Conservation (phyloP, 2,329 filamentous ascomycete genomes). For the Fusarium liriodendri region DNA sequence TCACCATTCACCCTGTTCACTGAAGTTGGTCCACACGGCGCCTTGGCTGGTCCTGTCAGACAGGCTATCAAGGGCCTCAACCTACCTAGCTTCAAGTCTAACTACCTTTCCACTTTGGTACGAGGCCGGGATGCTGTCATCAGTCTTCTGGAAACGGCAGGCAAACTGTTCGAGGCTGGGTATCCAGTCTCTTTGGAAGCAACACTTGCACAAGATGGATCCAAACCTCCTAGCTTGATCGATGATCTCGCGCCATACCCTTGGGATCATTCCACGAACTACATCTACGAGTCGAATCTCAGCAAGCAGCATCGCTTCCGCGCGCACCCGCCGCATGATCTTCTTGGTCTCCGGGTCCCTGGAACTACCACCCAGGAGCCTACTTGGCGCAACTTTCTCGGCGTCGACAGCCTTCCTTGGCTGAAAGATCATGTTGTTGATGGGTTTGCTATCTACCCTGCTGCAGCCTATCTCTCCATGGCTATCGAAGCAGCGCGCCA, state of each 20-base stretch:
- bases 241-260: constrained; percentile 51
- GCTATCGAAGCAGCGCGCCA: constrained; percentile 34
- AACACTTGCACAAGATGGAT: not conserved
- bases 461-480: constrained; percentile 51
- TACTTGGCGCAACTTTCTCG: constrained; percentile 38
- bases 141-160: constrained; percentile 20
- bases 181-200: constrained; percentile 13
- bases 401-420: constrained; percentile 49
- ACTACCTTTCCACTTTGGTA: constrained; percentile 13
- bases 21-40: constrained; percentile 42
- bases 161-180: constrained; percentile 25
- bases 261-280: constrained; percentile 52
- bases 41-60: constrained; percentile 38
- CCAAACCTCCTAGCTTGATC: not conserved
- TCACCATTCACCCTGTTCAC: constrained; percentile 23
- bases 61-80: constrained; percentile 33
- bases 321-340: constrained; percentile 51
- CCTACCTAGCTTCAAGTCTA: constrained; percentile 17
- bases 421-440: constrained; percentile 57
- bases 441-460: constrained; percentile 56
- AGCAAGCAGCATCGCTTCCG: constrained; percentile 48
- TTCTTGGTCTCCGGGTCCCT: constrained; percentile 39
- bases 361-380: constrained; percentile 30
- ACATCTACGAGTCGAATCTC: constrained; percentile 49
- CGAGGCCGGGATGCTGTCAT: constrained; percentile 43